A percentile compares a stretch with the other conserved stretches of the same genome.
These are phyloP conservation scores for Carex scoparia DNA, from an alignment of 176 grass and related monocot genomes.

Conservation along the genomic window DNA sequence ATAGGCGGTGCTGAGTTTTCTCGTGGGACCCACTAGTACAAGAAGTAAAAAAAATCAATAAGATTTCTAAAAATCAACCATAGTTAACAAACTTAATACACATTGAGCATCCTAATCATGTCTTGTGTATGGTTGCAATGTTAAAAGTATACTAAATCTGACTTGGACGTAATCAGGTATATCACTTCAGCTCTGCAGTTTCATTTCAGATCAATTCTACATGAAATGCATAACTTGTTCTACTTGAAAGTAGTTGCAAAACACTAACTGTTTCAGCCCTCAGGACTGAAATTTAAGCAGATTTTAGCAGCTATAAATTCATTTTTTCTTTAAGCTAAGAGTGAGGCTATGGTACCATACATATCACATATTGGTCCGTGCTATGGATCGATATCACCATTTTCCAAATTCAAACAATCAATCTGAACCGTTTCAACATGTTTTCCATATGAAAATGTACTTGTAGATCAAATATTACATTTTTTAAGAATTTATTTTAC, in stretches of 20 bases:
- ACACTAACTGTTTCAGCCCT: not conserved
- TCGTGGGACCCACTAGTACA: slow-evolving; percentile 65
- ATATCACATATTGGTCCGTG: too few species aligned
- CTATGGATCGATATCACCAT: too few species aligned
- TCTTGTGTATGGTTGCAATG: not conserved
- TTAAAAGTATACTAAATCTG: not conserved
- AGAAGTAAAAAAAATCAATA: slow-evolving; percentile 10
- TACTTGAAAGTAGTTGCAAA: not conserved
- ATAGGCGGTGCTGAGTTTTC: slow-evolving; percentile 82
- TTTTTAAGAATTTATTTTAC: too few species aligned
- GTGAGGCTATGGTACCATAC: too few species aligned
- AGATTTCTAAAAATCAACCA: not conserved
- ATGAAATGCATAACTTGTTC: not conserved
- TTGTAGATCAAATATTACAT: too few species aligned
- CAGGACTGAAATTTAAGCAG: not conserved
- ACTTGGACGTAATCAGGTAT: not conserved
- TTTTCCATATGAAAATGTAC: too few species aligned
- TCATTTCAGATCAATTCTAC: slow-evolving; percentile 1
- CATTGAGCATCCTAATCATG: not conserved
- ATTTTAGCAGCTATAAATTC: not conserved
- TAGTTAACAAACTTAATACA: not conserved
- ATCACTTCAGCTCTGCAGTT: not conserved
- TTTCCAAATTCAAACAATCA: too few species aligned
- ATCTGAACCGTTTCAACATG: too few species aligned
- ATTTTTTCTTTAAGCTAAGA: not conserved